These are phyloP conservation scores for Rhizoclosmatium hyalinum DNA, from an alignment of 371 early-diverging fungal genomes.

Conservation along the genomic window DNA sequence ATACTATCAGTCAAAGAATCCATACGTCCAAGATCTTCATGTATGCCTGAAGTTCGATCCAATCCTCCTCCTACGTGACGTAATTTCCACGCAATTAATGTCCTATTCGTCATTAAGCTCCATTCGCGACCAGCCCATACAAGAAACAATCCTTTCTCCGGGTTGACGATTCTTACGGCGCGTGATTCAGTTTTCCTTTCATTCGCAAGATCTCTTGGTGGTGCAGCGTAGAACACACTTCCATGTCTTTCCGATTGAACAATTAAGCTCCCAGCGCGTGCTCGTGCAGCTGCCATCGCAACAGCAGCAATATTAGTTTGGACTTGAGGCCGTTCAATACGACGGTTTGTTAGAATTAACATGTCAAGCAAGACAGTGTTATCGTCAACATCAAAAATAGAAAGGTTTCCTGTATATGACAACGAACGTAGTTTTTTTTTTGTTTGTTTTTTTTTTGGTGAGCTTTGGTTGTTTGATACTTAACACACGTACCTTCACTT, in stretches of 20 bases:
- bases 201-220: not conserved
- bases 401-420: constrained; percentile 1
- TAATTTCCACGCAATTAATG: constrained; percentile 9
- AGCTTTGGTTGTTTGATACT: not conserved
- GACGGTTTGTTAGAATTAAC: constrained; percentile 9
- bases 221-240: not conserved
- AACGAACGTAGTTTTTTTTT: not conserved
- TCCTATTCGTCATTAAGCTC: constrained; percentile 1
- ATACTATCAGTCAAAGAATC: too few relatives aligned
- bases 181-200: constrained; percentile 9
- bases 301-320: not conserved
- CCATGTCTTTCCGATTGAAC: not conserved
- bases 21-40: too few relatives aligned
- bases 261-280: not conserved
- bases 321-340: not conserved
- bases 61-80: too few relatives aligned
- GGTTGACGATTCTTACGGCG: not conserved
- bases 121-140: constrained; percentile 18
- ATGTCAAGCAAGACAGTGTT: constrained; percentile 8
- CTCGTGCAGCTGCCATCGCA: not conserved
- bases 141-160: constrained; percentile 3
- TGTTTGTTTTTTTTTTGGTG: not conserved
- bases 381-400: constrained; percentile 16
- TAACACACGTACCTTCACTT: not conserved
- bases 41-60: too few relatives aligned